Evolutionary conservation across 2,329 filamentous ascomycete species (phyloP).

Genomic region (Phialophora expanda): DNA sequence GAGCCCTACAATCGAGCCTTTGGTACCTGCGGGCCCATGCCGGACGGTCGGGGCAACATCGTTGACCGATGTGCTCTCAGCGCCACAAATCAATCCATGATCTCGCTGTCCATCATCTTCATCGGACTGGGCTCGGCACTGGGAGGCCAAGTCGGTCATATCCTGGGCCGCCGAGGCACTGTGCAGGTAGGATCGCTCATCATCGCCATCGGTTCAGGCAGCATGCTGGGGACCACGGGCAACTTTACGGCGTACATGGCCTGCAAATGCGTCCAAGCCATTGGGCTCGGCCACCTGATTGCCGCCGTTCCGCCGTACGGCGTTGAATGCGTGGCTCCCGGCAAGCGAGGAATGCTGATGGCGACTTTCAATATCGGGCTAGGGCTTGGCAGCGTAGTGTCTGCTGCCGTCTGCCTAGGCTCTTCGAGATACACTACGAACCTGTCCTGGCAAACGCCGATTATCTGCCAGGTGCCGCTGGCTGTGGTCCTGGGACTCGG

Average conservation of each 20-base stretch:
- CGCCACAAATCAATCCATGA: conserved; percentile 41
- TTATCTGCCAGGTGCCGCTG: conserved; percentile 41
- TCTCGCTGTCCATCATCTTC: conserved; percentile 41
- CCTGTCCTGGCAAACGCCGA: conserved; percentile 43
- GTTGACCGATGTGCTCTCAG: conserved; percentile 13
- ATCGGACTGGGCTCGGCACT: conserved; percentile 45
- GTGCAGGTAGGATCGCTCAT: conserved; percentile 68
- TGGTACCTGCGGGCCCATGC: conserved; percentile 1
- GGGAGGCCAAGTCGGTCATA: conserved; percentile 65
- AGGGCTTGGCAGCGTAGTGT: conserved; percentile 40
- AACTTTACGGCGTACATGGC: conserved; percentile 44
- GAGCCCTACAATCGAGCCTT: conserved; percentile 7
- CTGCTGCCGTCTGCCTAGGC: conserved; percentile 41
- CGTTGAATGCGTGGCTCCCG: conserved; percentile 57
- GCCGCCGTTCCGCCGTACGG: conserved; percentile 58
- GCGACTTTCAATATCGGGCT: conserved; percentile 31
- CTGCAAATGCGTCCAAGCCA: conserved; percentile 56
- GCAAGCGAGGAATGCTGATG: conserved; percentile 58
- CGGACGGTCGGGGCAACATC: neutral
- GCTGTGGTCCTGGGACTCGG: conserved; percentile 44
- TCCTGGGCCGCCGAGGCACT: conserved; percentile 64
- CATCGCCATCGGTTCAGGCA: conserved; percentile 68
- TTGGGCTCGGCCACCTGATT: conserved; percentile 45
- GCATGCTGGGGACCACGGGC: conserved; percentile 46
- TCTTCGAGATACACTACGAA: conserved; percentile 38